Base-by-base conservation (phyloP, 1,284 basidiomycete species). In the Microbotryum violaceum region DNA sequence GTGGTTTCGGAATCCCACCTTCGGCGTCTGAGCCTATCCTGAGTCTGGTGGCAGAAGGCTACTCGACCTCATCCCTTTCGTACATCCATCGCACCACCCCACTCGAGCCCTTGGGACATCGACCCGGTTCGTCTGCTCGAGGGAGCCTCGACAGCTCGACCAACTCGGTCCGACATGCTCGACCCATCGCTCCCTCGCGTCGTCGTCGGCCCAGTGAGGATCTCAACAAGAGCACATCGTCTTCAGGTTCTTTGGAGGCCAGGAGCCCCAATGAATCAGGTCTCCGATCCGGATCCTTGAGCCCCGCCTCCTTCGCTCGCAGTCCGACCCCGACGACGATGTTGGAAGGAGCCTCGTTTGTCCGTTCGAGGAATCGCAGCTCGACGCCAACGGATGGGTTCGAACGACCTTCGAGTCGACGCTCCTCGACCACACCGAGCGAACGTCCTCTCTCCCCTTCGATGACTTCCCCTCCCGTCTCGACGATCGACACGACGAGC, bases 401-500 rank as follows among this genome's bases (percentile, higher is more conserved):
- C 37, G 37, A 42, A 42, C 37, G 37, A 42, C 16, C 37, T 18
- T 16, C 16, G 37, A 42, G 37, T 42, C 37, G 37, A 42, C 37
- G 37, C 37, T 42, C 37, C 16, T 42, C 37, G 6, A 42, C 37
- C 12, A 42, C 37, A 18, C 37, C 37, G 37, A 42, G 37, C 16
- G 37, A 42, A 42, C 37, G 37, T n/a, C 44, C 44, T 37, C 49
- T 50, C 6, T 46, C 49, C 5, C 59, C 49, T 33, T 25, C 9
- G 25, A 18, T 29, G 44, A 49, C 44, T 59, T 42, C 37, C 12
- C 16, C 64, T 2, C 63, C 63, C 10, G 55, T 58, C 7, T 37
- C 60, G 27, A 56, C 54, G n/a, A 54, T 68, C 57, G 67, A 68
- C 50, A 60, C 60, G 16, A 62, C 58, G 6, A 60, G 60, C 5